Base-by-base conservation (phyloP, 1,284 basidiomycete genomes). In the Leccinum proliferum region DNA sequence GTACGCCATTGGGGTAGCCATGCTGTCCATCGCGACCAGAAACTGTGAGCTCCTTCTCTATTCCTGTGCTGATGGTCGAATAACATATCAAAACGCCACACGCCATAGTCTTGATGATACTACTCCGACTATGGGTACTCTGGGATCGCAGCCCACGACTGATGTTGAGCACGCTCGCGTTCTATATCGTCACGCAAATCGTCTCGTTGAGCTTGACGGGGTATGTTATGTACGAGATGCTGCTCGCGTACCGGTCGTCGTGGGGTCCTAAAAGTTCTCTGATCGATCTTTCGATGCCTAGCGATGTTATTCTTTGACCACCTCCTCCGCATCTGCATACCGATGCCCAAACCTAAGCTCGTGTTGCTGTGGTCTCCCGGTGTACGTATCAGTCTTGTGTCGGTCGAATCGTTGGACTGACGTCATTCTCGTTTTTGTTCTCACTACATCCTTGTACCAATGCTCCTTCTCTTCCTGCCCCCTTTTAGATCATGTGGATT, bases 121-220 rank as follows among this genome's bases (percentile, higher is more conserved):
- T 82, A 53, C 69, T 81, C 15, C 77, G 80, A 29, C 25, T 29
- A 29, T 29, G 25, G 79, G 70, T 76, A 18, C 65, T 81, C 6
- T 80, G 78, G 72, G 73, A 76, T 43, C 75, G 78, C 7, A 67
- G 70, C 43, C 70, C 67, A 21, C 65, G 64, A 9, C 64, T 79
- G n/a, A 71, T 82, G 59, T n/a, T 73, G 12, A 68, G 61, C 61
- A 79, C 78, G 1, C 61, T 78, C 3, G 7, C 64, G 4, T 64
- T 73, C 41, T 81, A 76, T 32, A 35, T 77, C 12, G 4, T 73
- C 3, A 73, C 75, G 0, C 75, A 79, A 41, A 59, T 72, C 4
- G 63, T 66, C 2, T 65, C 76, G 4, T 43, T 80, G 10, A 65
- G 65, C 5, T 67, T 68, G 5, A 67, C 71, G 2, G 68, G 72